Evolutionary conservation across 2,329 filamentous ascomycete genomes (phyloP).

Genomic region (Lanzia echinophila): DNA sequence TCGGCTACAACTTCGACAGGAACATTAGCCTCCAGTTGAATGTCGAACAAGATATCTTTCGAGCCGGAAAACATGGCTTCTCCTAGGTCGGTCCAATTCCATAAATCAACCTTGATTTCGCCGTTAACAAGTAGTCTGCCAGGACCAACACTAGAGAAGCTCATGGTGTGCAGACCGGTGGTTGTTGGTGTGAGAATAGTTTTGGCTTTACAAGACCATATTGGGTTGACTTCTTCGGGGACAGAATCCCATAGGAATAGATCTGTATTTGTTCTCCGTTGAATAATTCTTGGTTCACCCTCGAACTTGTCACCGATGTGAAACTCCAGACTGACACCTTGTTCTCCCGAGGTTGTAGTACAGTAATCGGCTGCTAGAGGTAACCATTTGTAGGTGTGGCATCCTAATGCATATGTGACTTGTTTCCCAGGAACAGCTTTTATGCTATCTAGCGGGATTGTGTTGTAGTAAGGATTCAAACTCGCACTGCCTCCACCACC

Average conservation of each 20-base stretch:
- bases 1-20: conserved; percentile 56
- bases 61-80: conserved; percentile 68
- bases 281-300: conserved; percentile 48
- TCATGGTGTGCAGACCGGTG: conserved; percentile 57
- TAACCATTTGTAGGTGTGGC: conserved; percentile 59
- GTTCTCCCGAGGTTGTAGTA: conserved; percentile 47
- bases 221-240: conserved; percentile 52
- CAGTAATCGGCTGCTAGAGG: conserved; percentile 55
- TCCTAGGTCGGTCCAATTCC: conserved; percentile 63
- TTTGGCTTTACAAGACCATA: conserved; percentile 48
- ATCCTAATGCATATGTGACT: conserved; percentile 54
- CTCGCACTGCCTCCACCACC: conserved; percentile 62
- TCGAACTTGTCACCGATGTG: conserved; percentile 57
- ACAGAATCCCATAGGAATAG: conserved; percentile 67
- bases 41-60: conserved; percentile 54
- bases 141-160: conserved; percentile 61
- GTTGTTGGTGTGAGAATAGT: conserved; percentile 52
- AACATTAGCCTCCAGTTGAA: conserved; percentile 52
- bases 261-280: conserved; percentile 57
- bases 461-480: conserved; percentile 62
- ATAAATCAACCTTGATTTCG: conserved; percentile 54
- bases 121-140: conserved; percentile 55
- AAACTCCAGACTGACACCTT: conserved; percentile 58
- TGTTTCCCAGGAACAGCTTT: conserved; percentile 46
- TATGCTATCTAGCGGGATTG: conserved; percentile 58